Percentiles rank a stretch among this genome's conserved stretches.
phyloP scores from a whole-genome alignment of 495 filamentous ascomycete genomes.

The Amphirosellinia nigrospora region DNA sequence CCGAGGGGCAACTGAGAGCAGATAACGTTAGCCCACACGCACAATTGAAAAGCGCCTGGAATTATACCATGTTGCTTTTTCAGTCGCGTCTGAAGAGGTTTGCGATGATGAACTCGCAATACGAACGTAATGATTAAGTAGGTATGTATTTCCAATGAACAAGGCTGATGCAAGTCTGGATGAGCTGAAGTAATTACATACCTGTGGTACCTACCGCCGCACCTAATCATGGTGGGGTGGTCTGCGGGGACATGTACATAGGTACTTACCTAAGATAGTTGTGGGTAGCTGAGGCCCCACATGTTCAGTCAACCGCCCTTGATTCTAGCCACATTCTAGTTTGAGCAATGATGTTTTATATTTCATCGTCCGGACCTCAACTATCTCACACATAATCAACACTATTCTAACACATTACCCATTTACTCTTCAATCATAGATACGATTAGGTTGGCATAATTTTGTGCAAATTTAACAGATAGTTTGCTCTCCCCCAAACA shows the following conservation, averaged over 20 bases:
- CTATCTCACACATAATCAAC: background rate
- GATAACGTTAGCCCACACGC: slow-evolving; percentile 26
- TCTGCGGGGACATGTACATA: background rate
- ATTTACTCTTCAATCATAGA: background rate
- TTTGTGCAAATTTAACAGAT: no score
- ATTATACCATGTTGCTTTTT: slow-evolving; percentile 25
- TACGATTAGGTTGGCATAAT: no score
- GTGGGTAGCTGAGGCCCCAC: background rate
- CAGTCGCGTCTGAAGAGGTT: slow-evolving; percentile 14
- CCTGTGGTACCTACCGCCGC: no score
- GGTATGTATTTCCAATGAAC: slow-evolving; percentile 1
- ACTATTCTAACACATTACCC: background rate
- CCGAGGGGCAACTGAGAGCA: slow-evolving; percentile 80
- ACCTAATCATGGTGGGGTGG: background rate
- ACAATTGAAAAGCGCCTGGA: background rate
- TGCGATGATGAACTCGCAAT: slow-evolving; percentile 14
- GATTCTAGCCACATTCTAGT: background rate
- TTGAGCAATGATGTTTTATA: no score
- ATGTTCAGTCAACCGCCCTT: background rate
- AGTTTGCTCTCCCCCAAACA: background rate
- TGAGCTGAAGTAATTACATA: background rate
- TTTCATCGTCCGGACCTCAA: no score
- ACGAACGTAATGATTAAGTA: slow-evolving; percentile 12
- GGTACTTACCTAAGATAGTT: background rate
- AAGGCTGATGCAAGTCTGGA: slow-evolving; percentile 12